These are phyloP conservation scores for Chlorella sorokiniana DNA, from an alignment of 139 green algal species.

Conservation along the genomic window DNA sequence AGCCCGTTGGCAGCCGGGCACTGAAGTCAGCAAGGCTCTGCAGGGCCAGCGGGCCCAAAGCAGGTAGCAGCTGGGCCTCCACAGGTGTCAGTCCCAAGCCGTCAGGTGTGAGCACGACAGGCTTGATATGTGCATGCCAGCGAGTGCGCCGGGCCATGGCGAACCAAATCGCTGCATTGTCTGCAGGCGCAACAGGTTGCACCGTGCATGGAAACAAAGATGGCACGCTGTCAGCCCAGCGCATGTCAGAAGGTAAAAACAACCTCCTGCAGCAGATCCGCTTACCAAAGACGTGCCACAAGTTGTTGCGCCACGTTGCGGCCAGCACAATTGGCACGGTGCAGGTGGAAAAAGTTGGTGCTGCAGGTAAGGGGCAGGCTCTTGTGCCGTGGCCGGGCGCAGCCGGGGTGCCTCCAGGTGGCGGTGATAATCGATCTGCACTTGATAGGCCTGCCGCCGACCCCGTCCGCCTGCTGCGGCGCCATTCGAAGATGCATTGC, in stretches of 20 bases:
- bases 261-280: no score
- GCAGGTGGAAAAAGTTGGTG: not conserved
- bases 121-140: conserved; percentile 14
- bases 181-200: not conserved
- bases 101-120: not conserved
- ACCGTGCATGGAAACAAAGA: not conserved
- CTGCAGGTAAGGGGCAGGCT: not conserved
- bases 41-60: conserved; percentile 47
- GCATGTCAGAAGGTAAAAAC: no score
- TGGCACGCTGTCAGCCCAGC: not conserved
- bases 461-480: not conserved
- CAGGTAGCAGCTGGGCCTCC: not conserved
- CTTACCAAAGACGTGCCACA: not conserved
- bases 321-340: not conserved
- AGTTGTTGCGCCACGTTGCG: not conserved
- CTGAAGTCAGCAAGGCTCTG: conserved; percentile 53
- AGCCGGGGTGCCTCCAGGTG: not conserved
- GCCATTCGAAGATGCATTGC: no score
- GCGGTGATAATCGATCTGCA: no score
- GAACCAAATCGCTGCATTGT: conserved; percentile 1
- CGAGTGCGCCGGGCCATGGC: conserved; percentile 2
- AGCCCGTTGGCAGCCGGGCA: not conserved
- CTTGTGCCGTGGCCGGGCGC: not conserved
- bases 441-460: not conserved
- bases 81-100: not conserved